Evolutionary conservation across 1,284 basidiomycete genomes (phyloP).

Genomic region (Microbotryum lychnidis-dioicae): DNA sequence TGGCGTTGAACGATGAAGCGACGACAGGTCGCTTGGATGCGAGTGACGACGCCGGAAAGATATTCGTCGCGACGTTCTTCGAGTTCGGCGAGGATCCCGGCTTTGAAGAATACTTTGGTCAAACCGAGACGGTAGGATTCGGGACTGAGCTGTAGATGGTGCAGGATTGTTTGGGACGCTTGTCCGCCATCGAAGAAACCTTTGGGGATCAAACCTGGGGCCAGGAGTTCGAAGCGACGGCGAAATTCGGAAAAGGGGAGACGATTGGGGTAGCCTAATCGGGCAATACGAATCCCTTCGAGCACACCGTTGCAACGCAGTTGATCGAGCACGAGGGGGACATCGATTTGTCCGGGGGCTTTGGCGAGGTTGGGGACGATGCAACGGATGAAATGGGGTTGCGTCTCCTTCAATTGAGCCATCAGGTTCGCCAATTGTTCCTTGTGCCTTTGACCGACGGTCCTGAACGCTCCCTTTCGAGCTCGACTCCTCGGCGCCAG

Average conservation of each 20-base stretch:
- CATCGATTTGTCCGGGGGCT: slow-evolving; percentile 84
- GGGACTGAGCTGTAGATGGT: slow-evolving; percentile 77
- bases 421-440: slow-evolving; percentile 91
- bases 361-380: slow-evolving; percentile 94
- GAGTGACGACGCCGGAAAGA: slow-evolving; percentile 81
- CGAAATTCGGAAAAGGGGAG: slow-evolving; percentile 96
- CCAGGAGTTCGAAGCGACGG: slow-evolving; percentile 91
- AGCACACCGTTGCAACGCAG: slow-evolving; percentile 97
- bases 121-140: slow-evolving; percentile 83
- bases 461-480: slow-evolving; percentile 95
- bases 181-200: slow-evolving; percentile 97
- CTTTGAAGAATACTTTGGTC: slow-evolving; percentile 99
- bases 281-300: slow-evolving; percentile 96
- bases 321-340: slow-evolving; percentile 92
- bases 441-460: slow-evolving; percentile 90
- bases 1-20: slow-evolving; percentile 81
- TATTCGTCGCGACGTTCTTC: slow-evolving; percentile 85
- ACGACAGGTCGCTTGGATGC: slow-evolving; percentile 74
- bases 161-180: slow-evolving; percentile 87
- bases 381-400: slow-evolving; percentile 97
- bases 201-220: slow-evolving; percentile 80
- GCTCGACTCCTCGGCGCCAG: slow-evolving; percentile 52
- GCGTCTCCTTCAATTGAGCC: slow-evolving; percentile 82
- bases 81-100: slow-evolving; percentile 93
- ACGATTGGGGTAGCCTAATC: slow-evolving; percentile 93